A percentile compares a stretch with the other conserved stretches of the same genome.
phyloP scores from a whole-genome alignment of 208 protist genomes.

The Trypanosoma avium region DNA sequence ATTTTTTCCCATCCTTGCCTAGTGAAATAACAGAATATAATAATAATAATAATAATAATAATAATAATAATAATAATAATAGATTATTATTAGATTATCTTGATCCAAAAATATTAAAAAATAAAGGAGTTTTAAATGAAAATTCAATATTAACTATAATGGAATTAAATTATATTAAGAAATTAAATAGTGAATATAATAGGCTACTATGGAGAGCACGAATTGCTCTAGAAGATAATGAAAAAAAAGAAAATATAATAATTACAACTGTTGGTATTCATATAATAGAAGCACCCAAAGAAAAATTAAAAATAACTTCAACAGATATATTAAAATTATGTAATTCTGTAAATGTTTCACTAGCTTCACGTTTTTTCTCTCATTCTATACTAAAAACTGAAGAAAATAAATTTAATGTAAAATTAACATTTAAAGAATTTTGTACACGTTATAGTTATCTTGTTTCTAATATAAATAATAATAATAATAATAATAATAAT shows the following conservation, averaged over 20 bases:
- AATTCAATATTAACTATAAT: not conserved
- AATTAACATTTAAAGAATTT: not conserved
- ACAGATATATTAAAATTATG: not conserved
- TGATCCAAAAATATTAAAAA: not conserved
- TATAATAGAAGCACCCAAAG: not conserved
- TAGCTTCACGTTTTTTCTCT: slow-evolving; percentile 1
- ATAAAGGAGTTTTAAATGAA: not conserved
- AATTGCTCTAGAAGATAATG: not conserved
- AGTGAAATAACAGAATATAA: not conserved
- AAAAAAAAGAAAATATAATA: not conserved
- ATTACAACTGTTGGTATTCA: not conserved
- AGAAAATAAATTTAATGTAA: not conserved
- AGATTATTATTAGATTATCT: not conserved
- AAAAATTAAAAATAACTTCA: not conserved
- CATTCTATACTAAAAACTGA: not conserved
- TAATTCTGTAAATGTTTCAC: not conserved
- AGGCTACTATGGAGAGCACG: not conserved
- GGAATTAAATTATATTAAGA: not conserved
- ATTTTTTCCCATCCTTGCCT: slow-evolving; percentile 2
- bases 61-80: not conserved
- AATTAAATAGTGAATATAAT: not conserved
- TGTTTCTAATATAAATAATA: not conserved
- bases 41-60: slow-evolving; percentile 2
- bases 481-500: not conserved
- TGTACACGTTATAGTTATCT: not conserved